Base-by-base conservation (phyloP, 441 rosid species). In the Erodium moschatum region DNA sequence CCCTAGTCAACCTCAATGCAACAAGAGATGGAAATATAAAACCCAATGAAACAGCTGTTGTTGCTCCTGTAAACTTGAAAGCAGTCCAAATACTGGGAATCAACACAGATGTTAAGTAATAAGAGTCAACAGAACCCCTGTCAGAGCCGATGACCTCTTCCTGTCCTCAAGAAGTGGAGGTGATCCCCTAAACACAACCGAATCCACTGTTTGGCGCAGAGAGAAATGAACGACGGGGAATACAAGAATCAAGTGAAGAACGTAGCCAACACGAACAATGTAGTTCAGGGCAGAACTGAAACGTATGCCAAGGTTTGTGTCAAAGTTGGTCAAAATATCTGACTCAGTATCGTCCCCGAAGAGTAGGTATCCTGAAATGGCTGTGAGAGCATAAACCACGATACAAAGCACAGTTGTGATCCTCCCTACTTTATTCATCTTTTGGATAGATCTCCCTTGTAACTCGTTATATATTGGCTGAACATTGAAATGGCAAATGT, bases 1-100 rank as follows among this genome's bases (percentile, higher is more conserved):
- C 10, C 48, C 48, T 42, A 42, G 48, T 42, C 4, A 42, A 42
- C 48, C 48, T 42, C 48, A 42, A 42, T 42, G 48, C 48, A 42
- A 42, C 13, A 42, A 42, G 48, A 10, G 48, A 9, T 42, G 48
- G 48, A 42, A 42, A 42, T 42, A 42, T 42, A 42, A 42, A 42
- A 42, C 48, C 48, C 13, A 42, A 82, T 0, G 98, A 89, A 27
- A 94, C 93, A 4, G 98, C 97, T 16, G 96, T 82, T 54, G 98
- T 91, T 11, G 98, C 97, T 11, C 98, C 97, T 0, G 97, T 94
- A 75, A 91, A 94, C 73, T 94, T 94, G 73, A 94, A 94, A 64
- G 97, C 97, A 0, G 90, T 89, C 98, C 97, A 94, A 74, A 94
- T 94, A 67, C 83, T 94, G 6, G 98, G 98, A 70, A 94, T 84